Percentiles rank a stretch among this genome's conserved stretches.
phyloP scores from a whole-genome alignment of 108 stramenopile genomes.

The Cyclotella atomus region DNA sequence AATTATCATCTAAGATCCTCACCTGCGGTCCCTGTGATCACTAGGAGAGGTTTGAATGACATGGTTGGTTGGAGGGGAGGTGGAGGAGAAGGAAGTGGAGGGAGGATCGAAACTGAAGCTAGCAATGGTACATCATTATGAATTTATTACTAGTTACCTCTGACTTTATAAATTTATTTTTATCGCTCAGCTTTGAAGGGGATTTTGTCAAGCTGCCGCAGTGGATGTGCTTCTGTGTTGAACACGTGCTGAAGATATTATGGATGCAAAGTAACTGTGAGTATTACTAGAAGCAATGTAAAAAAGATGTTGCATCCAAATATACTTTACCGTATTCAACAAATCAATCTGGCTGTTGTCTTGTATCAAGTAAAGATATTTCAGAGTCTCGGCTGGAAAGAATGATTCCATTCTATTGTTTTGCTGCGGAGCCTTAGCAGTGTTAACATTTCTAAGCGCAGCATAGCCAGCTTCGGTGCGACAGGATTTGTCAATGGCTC shows the following conservation, averaged over 20 bases:
- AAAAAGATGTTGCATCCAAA: too few species aligned
- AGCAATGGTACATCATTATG: too few species aligned
- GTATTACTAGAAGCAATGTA: not conserved
- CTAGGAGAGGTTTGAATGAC: not conserved
- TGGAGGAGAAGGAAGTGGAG: too few species aligned
- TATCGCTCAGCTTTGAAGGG: too few species aligned
- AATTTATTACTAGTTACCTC: too few species aligned
- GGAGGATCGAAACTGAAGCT: too few species aligned
- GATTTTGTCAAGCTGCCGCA: too few species aligned
- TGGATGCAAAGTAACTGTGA: not conserved
- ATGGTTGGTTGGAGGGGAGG: too few species aligned
- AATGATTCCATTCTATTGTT: conserved; percentile 95
- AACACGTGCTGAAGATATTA: conserved; percentile 76
- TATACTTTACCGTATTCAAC: conserved; percentile 56
- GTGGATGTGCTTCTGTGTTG: conserved; percentile 98
- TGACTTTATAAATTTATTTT: too few species aligned
- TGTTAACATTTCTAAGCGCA: conserved; percentile 67
- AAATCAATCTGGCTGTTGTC: conserved; percentile 90
- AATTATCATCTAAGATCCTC: not conserved
- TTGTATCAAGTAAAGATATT: conserved; percentile 94
- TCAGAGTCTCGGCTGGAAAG: conserved; percentile 96
- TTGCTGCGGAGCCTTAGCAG: conserved; percentile 37
- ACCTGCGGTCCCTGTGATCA: not conserved
- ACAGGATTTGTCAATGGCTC: conserved; percentile 83
- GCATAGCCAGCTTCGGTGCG: conserved; percentile 83